Conservation (phyloP, 1,284 basidiomycete genomes). For the Cryptococcus wingfieldii region DNA sequence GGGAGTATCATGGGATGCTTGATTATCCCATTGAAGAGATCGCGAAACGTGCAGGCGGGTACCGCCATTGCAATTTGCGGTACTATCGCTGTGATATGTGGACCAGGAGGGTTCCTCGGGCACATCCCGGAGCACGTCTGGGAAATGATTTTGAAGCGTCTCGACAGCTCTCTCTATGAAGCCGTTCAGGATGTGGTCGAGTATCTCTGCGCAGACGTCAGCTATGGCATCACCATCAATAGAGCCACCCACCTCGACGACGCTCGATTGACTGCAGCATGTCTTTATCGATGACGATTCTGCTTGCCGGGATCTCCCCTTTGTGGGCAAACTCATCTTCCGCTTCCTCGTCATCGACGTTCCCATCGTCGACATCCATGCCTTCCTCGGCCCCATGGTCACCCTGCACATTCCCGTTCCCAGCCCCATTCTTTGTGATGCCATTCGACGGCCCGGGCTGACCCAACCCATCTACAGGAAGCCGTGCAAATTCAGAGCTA, state of each 20-base stretch:
- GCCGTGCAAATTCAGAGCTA: background rate
- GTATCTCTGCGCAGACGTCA: constrained; percentile 25
- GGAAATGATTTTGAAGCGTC: constrained; percentile 35
- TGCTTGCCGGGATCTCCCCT: background rate
- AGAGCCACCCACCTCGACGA: constrained; percentile 29
- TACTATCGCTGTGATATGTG: too few relatives aligned
- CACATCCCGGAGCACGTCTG: constrained; percentile 22
- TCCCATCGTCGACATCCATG: constrained; percentile 4
- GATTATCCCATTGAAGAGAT: background rate
- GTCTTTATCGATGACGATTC: constrained; percentile 4
- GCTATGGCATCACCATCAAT: background rate
- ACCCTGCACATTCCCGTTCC: background rate
- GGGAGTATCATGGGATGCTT: constrained; percentile 17
- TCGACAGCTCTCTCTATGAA: constrained; percentile 36
- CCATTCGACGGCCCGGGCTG: background rate
- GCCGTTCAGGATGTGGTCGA: constrained; percentile 41
- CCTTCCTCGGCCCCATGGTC: background rate
- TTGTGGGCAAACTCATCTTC: background rate
- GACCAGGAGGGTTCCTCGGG: too few relatives aligned
- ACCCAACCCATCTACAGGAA: background rate
- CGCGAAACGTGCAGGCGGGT: background rate
- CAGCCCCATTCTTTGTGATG: background rate
- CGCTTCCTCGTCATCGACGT: background rate
- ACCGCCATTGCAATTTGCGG: background rate
- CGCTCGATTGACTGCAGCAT: constrained; percentile 29